Conservation (phyloP, 495 filamentous ascomycete species). For the Parathielavia appendiculata region DNA sequence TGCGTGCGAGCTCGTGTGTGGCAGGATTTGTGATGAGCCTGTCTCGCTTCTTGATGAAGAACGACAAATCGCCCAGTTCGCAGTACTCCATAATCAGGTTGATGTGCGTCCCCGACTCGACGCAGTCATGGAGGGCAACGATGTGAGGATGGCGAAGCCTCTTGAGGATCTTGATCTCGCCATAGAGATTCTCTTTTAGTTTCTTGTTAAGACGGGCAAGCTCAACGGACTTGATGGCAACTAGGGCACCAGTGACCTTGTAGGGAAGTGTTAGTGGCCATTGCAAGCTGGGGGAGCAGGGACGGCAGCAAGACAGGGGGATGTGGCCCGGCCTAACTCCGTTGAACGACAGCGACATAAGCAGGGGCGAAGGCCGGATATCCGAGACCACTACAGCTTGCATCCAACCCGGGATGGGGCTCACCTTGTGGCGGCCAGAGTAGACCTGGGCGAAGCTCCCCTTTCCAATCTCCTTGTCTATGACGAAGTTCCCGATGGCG, state of each 20-base stretch:
- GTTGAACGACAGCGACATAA: background rate
- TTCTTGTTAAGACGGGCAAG: slow-evolving; percentile 86
- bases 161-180: slow-evolving; percentile 91
- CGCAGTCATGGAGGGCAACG: slow-evolving; percentile 88
- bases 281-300: background rate
- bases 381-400: background rate
- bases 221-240: slow-evolving; percentile 95
- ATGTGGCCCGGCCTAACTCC: no score
- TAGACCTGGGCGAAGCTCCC: slow-evolving; percentile 96
- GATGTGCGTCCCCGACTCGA: slow-evolving; percentile 79
- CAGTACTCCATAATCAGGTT: slow-evolving; percentile 99
- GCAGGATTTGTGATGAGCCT: slow-evolving; percentile 67
- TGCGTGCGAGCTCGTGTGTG: slow-evolving; percentile 77
- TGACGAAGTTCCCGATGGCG: slow-evolving; percentile 69
- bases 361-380: background rate
- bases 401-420: slow-evolving; percentile 24
- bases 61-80: slow-evolving; percentile 83
- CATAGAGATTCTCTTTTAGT: slow-evolving; percentile 89
- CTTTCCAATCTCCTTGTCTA: slow-evolving; percentile 82
- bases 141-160: slow-evolving; percentile 92
- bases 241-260: slow-evolving; percentile 62
- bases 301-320: background rate
- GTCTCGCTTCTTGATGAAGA: slow-evolving; percentile 91
- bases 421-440: slow-evolving; percentile 75
- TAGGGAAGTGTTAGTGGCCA: slow-evolving; percentile 51